Evolutionary conservation across 2,329 filamentous ascomycete genomes (phyloP).

Genomic region (Neopestalotiopsis rosae): DNA sequence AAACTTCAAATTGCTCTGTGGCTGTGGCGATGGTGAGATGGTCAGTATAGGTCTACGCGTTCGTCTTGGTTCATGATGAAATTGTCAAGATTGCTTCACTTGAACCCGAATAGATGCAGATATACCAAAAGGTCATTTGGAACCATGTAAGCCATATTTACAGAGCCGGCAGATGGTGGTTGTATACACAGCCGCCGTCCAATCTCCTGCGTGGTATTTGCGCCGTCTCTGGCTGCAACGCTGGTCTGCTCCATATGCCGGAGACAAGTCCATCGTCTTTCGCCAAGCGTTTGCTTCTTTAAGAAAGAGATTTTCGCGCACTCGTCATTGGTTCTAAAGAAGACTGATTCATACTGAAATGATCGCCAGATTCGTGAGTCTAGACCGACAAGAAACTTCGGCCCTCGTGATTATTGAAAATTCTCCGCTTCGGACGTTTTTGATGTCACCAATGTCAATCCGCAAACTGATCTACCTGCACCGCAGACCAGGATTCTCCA

Average conservation of each 20-base stretch:
- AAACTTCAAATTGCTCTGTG: not conserved
- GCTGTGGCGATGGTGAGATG: not conserved
- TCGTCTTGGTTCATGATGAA: not conserved
- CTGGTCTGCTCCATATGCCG: not conserved
- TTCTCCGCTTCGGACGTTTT: not conserved
- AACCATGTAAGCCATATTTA: too few relatives aligned
- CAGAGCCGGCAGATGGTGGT: not conserved
- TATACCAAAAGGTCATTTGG: too few relatives aligned
- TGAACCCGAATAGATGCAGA: not conserved
- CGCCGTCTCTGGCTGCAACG: slow-evolving; percentile 2
- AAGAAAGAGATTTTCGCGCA: not conserved
- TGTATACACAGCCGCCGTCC: slow-evolving; percentile 4
- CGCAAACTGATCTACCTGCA: not conserved
- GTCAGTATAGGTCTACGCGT: not conserved
- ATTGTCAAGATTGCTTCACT: not conserved
- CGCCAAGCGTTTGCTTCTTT: not conserved
- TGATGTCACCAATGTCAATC: not conserved
- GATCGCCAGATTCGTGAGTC: not conserved
- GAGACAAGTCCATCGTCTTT: not conserved
- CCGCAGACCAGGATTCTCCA: not conserved
- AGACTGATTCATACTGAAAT: not conserved
- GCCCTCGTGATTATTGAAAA: not conserved
- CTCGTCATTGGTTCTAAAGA: not conserved
- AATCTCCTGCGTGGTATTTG: not conserved
- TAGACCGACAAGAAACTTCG: not conserved